Conservation (phyloP, 305 asterid genomes). For the Salvia sclarea region DNA sequence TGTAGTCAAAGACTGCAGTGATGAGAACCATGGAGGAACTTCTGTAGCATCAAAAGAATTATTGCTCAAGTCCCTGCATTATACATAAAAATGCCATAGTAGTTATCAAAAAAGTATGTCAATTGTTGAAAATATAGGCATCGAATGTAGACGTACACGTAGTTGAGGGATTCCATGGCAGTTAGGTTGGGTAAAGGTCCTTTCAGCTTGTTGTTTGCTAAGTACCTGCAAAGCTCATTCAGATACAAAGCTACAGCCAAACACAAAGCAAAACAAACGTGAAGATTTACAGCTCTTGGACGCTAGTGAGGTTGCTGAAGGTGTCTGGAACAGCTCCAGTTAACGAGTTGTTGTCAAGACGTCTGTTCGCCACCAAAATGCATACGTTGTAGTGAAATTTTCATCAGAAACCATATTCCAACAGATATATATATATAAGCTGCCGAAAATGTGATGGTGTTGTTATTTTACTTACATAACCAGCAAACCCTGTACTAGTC, state of each 20-base stretch:
- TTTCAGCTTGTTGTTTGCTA: constrained; percentile 56
- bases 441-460: constrained; percentile 14
- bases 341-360: constrained; percentile 69
- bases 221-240: constrained; percentile 45
- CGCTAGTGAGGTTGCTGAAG: constrained; percentile 55
- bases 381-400: neutral
- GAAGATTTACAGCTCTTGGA: constrained; percentile 67
- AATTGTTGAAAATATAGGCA: neutral
- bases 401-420: neutral
- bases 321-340: constrained; percentile 67
- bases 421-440: neutral
- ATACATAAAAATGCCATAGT: neutral
- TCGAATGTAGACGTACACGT: constrained; percentile 39
- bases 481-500: constrained; percentile 57
- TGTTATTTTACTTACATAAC: constrained; percentile 84
- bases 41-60: constrained; percentile 54
- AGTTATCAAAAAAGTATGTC: neutral
- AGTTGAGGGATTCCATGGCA: constrained; percentile 51
- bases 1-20: constrained; percentile 55
- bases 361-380: constrained; percentile 48
- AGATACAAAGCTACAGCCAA: neutral
- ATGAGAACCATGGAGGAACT: constrained; percentile 63
- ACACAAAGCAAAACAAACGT: neutral
- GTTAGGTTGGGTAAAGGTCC: constrained; percentile 73
- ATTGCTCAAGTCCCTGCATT: constrained; percentile 84